phyloP scores from a whole-genome alignment of 2,329 filamentous ascomycete genomes.

The Monilinia vaccinii-corymbosi region DNA sequence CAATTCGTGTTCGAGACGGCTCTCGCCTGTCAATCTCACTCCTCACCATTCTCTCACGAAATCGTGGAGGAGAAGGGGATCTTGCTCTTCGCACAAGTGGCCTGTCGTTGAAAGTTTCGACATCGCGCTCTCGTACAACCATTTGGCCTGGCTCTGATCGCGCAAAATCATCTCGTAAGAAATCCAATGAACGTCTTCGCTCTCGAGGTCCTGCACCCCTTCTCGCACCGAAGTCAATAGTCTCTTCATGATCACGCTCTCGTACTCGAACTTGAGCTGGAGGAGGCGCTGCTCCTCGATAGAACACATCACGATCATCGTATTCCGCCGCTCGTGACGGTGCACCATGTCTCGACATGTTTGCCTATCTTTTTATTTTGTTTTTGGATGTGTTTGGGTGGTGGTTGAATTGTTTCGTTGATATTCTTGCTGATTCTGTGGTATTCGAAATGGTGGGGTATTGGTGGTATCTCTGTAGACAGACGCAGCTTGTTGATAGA shows the following conservation, averaged over 20 bases:
- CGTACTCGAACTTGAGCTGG: constrained; percentile 20
- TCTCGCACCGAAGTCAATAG: constrained; percentile 20
- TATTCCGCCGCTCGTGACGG: constrained; percentile 13
- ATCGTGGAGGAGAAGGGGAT: constrained; percentile 24
- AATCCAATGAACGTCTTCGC: constrained; percentile 23
- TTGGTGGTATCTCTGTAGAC: neutral
- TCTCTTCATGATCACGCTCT: constrained; percentile 26
- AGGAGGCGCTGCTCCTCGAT: constrained; percentile 19
- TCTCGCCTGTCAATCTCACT: constrained; percentile 17
- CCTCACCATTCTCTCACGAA: constrained; percentile 23
- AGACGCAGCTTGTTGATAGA: neutral
- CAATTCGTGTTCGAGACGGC: constrained; percentile 17
- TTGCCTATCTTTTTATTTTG: neutral
- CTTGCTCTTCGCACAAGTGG: constrained; percentile 24
- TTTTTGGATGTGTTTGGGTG: constrained; percentile 35
- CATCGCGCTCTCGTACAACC: constrained; percentile 27
- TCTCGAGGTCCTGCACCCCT: constrained; percentile 18
- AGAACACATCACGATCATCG: constrained; percentile 24
- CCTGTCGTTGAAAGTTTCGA: constrained; percentile 19
- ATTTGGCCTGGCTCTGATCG: constrained; percentile 21
- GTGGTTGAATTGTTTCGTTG: constrained; percentile 39
- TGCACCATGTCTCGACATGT: constrained; percentile 20
- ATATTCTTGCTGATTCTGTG: neutral
- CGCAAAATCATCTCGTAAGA: constrained; percentile 26
- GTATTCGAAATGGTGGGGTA: constrained; percentile 53